A percentile compares a stretch with the other conserved stretches of the same genome.
phyloP scores from a whole-genome alignment of 495 filamentous ascomycete genomes.

The Lepidopterella palustris region DNA sequence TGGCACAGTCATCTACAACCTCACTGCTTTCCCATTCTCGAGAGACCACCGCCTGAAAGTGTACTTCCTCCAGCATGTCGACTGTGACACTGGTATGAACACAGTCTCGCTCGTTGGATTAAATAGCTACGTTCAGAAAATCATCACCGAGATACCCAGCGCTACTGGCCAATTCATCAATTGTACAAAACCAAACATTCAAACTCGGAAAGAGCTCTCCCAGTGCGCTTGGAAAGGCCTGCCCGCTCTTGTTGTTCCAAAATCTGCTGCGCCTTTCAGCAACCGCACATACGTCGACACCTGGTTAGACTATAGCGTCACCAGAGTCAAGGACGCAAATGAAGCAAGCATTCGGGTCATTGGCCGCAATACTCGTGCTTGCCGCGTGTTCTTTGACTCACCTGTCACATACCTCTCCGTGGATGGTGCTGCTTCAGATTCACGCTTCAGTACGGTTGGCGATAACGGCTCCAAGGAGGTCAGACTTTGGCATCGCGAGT shows the following conservation, averaged over 20 bases:
- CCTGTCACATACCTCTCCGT: slow-evolving; percentile 59
- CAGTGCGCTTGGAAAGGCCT: slow-evolving; percentile 65
- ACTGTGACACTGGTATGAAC: slow-evolving; percentile 67
- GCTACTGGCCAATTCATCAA: slow-evolving; percentile 53
- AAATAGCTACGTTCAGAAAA: slow-evolving; percentile 60
- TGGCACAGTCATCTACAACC: slow-evolving; percentile 79
- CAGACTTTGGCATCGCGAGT: slow-evolving; percentile 66
- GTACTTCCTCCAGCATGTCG: slow-evolving; percentile 76
- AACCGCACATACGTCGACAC: slow-evolving; percentile 19
- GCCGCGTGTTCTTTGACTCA: slow-evolving; percentile 56
- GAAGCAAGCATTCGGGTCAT: slow-evolving; percentile 52
- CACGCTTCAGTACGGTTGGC: slow-evolving; percentile 51
- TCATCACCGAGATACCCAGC: slow-evolving; percentile 63
- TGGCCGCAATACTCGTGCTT: slow-evolving; percentile 63
- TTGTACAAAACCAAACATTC: slow-evolving; percentile 41
- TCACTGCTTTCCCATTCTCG: slow-evolving; percentile 84
- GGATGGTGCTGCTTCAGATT: slow-evolving; percentile 47
- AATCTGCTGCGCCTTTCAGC: slow-evolving; percentile 20
- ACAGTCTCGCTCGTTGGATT: slow-evolving; percentile 64
- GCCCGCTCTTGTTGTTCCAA: slow-evolving; percentile 40
- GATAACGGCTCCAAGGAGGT: slow-evolving; percentile 49
- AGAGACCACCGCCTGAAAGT: slow-evolving; percentile 70
- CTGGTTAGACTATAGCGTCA: slow-evolving; percentile 60
- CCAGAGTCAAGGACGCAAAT: slow-evolving; percentile 34
- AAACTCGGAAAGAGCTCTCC: slow-evolving; percentile 41